Conservation (phyloP, 148 eudicot species). For the Silene uniflora region DNA sequence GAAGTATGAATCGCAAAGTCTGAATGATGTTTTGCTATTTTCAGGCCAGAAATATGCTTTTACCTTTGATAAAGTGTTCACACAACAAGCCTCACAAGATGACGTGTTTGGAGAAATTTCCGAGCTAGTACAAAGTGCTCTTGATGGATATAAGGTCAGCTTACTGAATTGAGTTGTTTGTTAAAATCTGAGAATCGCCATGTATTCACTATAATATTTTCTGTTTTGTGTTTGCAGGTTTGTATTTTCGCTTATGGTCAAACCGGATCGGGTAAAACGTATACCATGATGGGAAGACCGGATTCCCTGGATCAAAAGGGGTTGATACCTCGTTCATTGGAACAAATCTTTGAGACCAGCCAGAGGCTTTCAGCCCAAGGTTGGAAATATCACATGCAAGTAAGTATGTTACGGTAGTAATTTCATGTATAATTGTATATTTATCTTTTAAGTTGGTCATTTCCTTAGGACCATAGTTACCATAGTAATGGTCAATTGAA, state of each 20-base stretch:
- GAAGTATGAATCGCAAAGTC: neutral
- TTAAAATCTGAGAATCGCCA: neutral
- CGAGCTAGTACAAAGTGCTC: conserved; percentile 78
- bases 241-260: conserved; percentile 86
- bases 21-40: conserved; percentile 4
- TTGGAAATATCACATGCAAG: conserved; percentile 82
- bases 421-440: neutral
- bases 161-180: neutral
- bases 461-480: neutral
- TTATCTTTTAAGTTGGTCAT: neutral
- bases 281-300: conserved; percentile 83
- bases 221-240: conserved; percentile 38
- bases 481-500: neutral
- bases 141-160: conserved; percentile 77
- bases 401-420: neutral
- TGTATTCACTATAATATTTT: neutral
- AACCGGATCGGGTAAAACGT: conserved; percentile 78
- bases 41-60: conserved; percentile 64
- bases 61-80: conserved; percentile 67
- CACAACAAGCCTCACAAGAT: conserved; percentile 54
- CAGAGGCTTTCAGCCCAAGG: conserved; percentile 63
- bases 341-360: conserved; percentile 69
- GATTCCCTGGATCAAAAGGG: conserved; percentile 61
- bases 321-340: conserved; percentile 74
- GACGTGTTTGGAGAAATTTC: conserved; percentile 73